Base-by-base conservation (phyloP, 805 yeast species). In the Millerozyma miso region DNA sequence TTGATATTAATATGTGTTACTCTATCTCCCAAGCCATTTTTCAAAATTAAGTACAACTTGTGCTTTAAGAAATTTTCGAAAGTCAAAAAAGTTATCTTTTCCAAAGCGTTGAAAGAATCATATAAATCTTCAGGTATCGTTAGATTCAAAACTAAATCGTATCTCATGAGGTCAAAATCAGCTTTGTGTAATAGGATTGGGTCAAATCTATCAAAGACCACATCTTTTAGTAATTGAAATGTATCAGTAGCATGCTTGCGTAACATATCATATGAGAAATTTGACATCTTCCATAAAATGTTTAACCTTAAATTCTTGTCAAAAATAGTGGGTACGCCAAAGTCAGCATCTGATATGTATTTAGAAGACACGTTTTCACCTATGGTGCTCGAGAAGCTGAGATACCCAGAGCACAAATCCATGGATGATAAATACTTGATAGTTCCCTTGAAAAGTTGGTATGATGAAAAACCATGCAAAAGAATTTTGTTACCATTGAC, bases 371-470 rank as follows among this genome's bases (percentile, higher is more conserved):
- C 45, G 37, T 50, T 56, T 20, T 74, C 80, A 13, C 80, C 81
- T 41, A 76, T 61, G 19, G 67, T 55, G 4, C 87, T 80, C 44
- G 79, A 71, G 56, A 86, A 84, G 20, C 86, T 82, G 35, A 86
- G 63, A 54, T 85, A 81, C 1, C 91, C 93, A 7, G 69, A 56
- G 41, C 76, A 68, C 38, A 90, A 63, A 60, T 89, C 95, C 73
- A 83, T 81, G 2, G 86, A 78, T 2, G 97, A 95, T 47, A 91
- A 59, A 56, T 85, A 90, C 53, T 81, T 80, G 43, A 93, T 73
- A 1, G 87, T 81, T 58, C 95, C 97, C 59, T 88, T 90, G 71
- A 93, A 93, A 40, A 93, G 69, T 66, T 93, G 99, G 59, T 89
- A 93, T 17, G 95, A 84, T 3, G 96, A 88, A 61, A 85, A 91